These are phyloP conservation scores for Xanthoceras sorbifolium DNA, from an alignment of 345 rosid species.

Conservation along the genomic window DNA sequence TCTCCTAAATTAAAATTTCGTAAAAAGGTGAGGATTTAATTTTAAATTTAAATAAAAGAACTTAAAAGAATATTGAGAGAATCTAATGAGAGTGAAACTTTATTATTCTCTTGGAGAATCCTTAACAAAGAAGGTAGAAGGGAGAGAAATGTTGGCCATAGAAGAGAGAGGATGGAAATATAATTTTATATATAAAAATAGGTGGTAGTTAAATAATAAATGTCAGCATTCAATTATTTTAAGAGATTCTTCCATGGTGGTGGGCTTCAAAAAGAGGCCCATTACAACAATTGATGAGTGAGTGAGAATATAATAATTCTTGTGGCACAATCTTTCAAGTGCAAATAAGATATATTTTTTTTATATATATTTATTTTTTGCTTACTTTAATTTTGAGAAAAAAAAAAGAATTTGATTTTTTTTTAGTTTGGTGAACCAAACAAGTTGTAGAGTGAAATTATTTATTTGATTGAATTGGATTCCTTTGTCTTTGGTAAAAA, in stretches of 20 bases:
- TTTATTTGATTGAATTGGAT: background rate
- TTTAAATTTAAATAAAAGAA: too few species aligned
- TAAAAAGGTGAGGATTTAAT: too few species aligned
- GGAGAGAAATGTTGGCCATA: background rate
- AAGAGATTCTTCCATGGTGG: slow-evolving; percentile 11
- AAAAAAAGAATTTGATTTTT: background rate
- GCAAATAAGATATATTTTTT: too few species aligned
- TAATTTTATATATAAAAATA: background rate
- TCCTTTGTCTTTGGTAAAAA: background rate
- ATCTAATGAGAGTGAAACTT: background rate
- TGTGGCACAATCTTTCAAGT: background rate
- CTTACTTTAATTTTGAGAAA: background rate
- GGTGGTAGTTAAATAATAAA: slow-evolving; percentile 18
- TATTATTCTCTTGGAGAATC: background rate
- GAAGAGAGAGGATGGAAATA: background rate
- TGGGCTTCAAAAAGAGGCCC: background rate
- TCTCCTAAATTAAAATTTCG: background rate
- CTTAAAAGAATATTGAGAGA: background rate
- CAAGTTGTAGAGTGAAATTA: background rate
- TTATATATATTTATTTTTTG: background rate
- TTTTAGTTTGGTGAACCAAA: background rate
- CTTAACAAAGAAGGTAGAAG: slow-evolving; percentile 20
- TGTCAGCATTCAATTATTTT: slow-evolving; percentile 12
- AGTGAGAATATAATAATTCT: background rate
- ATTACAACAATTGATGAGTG: too few species aligned